phyloP scores from a whole-genome alignment of 305 asterid species.

The Coffea humblotiana region DNA sequence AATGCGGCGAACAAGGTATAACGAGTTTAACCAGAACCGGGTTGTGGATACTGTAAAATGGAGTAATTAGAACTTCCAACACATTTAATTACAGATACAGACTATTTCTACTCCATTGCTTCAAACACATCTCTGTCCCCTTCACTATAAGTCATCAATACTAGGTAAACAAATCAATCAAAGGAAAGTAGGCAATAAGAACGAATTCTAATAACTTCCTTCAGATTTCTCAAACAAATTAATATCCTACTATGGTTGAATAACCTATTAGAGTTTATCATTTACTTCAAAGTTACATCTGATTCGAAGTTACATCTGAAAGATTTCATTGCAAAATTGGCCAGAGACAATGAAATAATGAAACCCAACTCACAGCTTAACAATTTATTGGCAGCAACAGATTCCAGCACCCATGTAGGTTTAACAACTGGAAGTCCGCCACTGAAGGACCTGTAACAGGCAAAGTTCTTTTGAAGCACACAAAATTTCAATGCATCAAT shows the following conservation, averaged over 20 bases:
- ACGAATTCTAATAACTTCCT: not conserved
- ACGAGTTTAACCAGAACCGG: not conserved
- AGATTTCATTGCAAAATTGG: not conserved
- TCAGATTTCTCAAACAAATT: slow-evolving; percentile 1
- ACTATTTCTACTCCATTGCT: not conserved
- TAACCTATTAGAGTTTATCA: not conserved
- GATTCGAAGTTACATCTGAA: not conserved
- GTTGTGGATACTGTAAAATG: not conserved
- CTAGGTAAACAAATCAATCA: not conserved
- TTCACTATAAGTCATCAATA: not conserved
- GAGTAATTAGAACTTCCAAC: not conserved
- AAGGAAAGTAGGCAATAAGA: not conserved
- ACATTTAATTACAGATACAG: not conserved
- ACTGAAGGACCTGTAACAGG: slow-evolving; percentile 74
- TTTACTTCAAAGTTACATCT: not conserved
- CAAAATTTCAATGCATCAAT: slow-evolving; percentile 13
- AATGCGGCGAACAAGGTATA: not conserved
- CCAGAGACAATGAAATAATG: not conserved
- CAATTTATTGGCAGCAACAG: slow-evolving; percentile 79
- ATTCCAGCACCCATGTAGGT: slow-evolving; percentile 91
- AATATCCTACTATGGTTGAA: not conserved
- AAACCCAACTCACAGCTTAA: slow-evolving; percentile 68
- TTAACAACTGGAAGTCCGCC: slow-evolving; percentile 96
- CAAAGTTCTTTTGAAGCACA: slow-evolving; percentile 16
- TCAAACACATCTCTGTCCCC: too few relatives aligned